Base-by-base conservation (phyloP, 2,329 filamentous ascomycete genomes). In the Fusarium kyushuense region DNA sequence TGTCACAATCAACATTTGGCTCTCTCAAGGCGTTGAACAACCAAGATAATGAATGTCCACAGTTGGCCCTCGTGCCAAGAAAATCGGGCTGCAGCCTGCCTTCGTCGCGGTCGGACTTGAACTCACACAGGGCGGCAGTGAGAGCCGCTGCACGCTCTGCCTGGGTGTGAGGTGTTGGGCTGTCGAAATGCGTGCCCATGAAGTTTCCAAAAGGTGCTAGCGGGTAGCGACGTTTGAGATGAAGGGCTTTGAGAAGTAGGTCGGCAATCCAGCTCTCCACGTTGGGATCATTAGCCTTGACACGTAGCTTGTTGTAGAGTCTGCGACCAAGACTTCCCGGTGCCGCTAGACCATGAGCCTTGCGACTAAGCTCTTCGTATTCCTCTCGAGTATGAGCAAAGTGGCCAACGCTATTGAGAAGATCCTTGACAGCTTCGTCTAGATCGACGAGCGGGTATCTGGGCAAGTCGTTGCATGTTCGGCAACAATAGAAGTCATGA, bases 261-360 rank as follows among this genome's bases (percentile, higher is more conserved):
- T 56, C 40, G 3, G 55, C 32, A 11, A 58, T 56, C 55, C 55
- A 58, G 19, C 55, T 58, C 25, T 58, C 55, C 5, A 58, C 55
- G 0, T 56, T 56, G 3, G 40, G 51, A 23, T 58, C 40, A 23
- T 58, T 51, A 21, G 55, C 55, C 17, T 33, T 38, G 27, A 32
- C 27, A 10, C 51, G 55, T 19, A 58, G 40, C 14, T 29, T 21
- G 9, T 58, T 45, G 40, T 58, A 58, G 10, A 58, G 55, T n/a
- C 17, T 55, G 6, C 49, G 55, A 6, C 55, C 49, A 27, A 58
- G 49, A 29, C 55, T 45, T 6, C 11, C 17, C 2, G 55, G 40
- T 16, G 27, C 32, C 1, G 40, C 40, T 7, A 58, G 27, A 1
- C 25, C 51, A n/a, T 33, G 49, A 4, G 55, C 55, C n/a, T 58